Percentiles rank a stretch among this genome's conserved stretches.
These are phyloP conservation scores for Taphrina deformans DNA, from an alignment of 1,139 yeast species.

Conservation along the genomic window DNA sequence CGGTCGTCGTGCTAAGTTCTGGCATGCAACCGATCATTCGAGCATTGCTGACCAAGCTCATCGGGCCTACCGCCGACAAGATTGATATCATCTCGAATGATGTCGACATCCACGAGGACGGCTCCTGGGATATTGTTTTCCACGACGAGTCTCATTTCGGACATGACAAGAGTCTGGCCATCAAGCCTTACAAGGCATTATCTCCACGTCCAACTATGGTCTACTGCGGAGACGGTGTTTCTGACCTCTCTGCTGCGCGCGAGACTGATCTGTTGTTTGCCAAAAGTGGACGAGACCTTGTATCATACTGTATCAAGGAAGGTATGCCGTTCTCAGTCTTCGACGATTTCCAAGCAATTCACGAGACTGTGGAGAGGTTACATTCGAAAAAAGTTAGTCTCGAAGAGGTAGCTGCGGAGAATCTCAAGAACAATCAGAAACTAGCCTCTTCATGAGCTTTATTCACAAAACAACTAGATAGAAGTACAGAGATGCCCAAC, in stretches of 20 bases:
- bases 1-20: constrained; percentile 71
- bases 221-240: constrained; percentile 96
- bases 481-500: too few relatives aligned
- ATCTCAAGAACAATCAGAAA: constrained; percentile 17
- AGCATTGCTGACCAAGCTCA: constrained; percentile 68
- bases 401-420: constrained; percentile 48
- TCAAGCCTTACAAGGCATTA: constrained; percentile 58
- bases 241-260: constrained; percentile 90
- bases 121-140: constrained; percentile 79
- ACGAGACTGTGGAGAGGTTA: constrained; percentile 50
- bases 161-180: constrained; percentile 87
- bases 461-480: too few relatives aligned
- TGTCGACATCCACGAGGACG: constrained; percentile 59
- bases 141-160: constrained; percentile 87
- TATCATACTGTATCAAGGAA: constrained; percentile 77
- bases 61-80: constrained; percentile 68
- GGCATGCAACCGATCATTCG: constrained; percentile 92
- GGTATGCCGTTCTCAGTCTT: constrained; percentile 83
- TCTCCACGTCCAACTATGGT: constrained; percentile 55
- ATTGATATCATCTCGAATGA: constrained; percentile 83
- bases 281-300: constrained; percentile 84
- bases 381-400: constrained; percentile 50
- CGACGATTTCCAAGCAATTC: constrained; percentile 70
- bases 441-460: too few relatives aligned
- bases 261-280: constrained; percentile 94